Evolutionary conservation across 1,139 yeast species (phyloP), one percentile per base, ranked within the genome.

Genomic region (Blastobotrys serpentis): DNA sequence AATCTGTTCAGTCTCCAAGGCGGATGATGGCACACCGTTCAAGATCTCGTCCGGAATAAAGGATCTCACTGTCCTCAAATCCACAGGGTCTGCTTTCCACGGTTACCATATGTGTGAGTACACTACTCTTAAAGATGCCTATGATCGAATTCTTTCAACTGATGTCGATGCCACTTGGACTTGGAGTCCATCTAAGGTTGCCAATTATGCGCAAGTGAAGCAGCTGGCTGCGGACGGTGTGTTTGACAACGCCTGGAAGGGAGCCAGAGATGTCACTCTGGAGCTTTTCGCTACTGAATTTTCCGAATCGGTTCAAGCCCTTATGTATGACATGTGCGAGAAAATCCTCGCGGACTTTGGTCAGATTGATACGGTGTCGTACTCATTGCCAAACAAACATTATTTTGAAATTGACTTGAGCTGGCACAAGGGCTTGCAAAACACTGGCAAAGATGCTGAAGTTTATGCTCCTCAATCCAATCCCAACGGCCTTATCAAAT

Each of bases 1-100:
- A 68, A 72, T 77, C 51, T 78, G 81, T 19, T 68, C 70, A 46
- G 77, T 87, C 61, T 74, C 74, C 53, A 82, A 79, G 66, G 60
- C 66, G 46, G 59, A 60, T 48, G 70, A 69, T 56, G 57, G 61
- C 45, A 63, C 75, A 44, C 76, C 77, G 34, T 79, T 81, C 68
- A 62, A 67, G 30, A 68, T 89, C 56, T 66, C 74, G n/a, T 84
- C 95, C 2, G 82, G 90, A 26, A 77, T 89, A 62, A 82, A 84
- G 67, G 95, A 85, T 59, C 77, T 89, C 64, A 87, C 94, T 7
- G 95, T 89, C 23, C 81, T 89, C 66, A 89, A 89, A 70, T 84
- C 94, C 38, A 89, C 97, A n/a, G 94, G 95, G 19, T 87, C 96
- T 25, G 86, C 86, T 86, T 89, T 89, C 73, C 82, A 86, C 69